A percentile compares a stretch with the other conserved stretches of the same genome.
phyloP scores from a whole-genome alignment of 1,139 yeast species.

The Blastobotrys proliferans region DNA sequence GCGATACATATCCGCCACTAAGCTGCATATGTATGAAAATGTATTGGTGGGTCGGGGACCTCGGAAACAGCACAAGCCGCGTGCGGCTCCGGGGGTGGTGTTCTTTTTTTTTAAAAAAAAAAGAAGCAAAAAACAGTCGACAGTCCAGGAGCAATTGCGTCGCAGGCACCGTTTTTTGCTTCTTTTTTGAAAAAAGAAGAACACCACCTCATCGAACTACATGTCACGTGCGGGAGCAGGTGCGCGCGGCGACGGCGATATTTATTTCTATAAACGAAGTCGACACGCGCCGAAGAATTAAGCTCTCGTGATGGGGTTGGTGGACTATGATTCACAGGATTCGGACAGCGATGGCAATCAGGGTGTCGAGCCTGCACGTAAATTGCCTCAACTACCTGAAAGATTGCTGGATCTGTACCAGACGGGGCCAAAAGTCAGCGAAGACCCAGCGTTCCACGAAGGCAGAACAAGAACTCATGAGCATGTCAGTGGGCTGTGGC shows the following conservation, averaged over 20 bases:
- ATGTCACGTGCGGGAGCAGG: not conserved
- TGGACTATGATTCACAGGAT: slow-evolving; percentile 19
- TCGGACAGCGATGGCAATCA: slow-evolving; percentile 1
- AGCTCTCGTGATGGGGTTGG: slow-evolving; percentile 15
- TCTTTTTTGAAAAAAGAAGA: too few species aligned
- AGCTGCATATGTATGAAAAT: too few species aligned
- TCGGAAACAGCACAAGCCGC: too few species aligned
- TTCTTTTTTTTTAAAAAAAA: too few species aligned
- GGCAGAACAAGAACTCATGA: slow-evolving; percentile 27
- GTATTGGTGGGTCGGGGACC: too few species aligned
- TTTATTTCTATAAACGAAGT: not conserved
- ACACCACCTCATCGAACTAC: too few species aligned
- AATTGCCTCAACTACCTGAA: slow-evolving; percentile 28
- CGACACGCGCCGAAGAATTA: too few species aligned
- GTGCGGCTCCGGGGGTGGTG: too few species aligned
- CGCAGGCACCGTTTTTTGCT: too few species aligned
- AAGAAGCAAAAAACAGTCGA: too few species aligned
- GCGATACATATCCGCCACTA: too few species aligned
- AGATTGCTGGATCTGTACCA: slow-evolving; percentile 29
- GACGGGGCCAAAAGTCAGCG: slow-evolving; percentile 24
- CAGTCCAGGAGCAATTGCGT: too few species aligned
- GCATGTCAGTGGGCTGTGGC: slow-evolving; percentile 34
- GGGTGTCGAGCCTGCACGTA: not conserved
- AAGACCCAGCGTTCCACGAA: slow-evolving; percentile 27
- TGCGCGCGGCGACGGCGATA: not conserved